A percentile compares a stretch with the other conserved stretches of the same genome.
These are phyloP conservation scores for Westerdykella ornata DNA, from an alignment of 2,329 filamentous ascomycete genomes.

Conservation along the genomic window DNA sequence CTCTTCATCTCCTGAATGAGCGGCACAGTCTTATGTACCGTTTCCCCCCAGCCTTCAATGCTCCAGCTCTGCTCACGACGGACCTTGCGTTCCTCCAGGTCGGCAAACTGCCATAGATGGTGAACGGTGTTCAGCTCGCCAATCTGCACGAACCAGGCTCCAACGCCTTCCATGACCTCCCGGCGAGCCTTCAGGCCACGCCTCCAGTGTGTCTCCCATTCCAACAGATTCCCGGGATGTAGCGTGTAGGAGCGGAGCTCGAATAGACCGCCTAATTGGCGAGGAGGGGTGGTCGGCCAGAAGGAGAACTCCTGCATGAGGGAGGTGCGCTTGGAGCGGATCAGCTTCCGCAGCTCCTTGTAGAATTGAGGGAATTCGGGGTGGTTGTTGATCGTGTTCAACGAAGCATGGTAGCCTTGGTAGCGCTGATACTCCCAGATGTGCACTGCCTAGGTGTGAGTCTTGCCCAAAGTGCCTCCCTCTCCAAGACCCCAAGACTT, in stretches of 20 bases:
- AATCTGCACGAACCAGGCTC: slow-evolving; percentile 98
- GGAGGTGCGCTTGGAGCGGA: slow-evolving; percentile 76
- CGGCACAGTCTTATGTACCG: slow-evolving; percentile 96
- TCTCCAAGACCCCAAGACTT: slow-evolving; percentile 31
- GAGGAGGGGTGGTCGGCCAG: slow-evolving; percentile 92
- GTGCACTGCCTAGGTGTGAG: slow-evolving; percentile 58
- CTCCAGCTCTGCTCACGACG: slow-evolving; percentile 92
- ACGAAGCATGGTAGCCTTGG: slow-evolving; percentile 86
- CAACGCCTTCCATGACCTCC: slow-evolving; percentile 97
- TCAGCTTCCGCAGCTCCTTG: slow-evolving; percentile 73
- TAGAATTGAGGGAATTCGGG: slow-evolving; percentile 82
- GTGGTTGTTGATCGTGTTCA: slow-evolving; percentile 75
- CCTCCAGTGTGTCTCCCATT: slow-evolving; percentile 99
- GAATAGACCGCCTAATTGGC: slow-evolving; percentile 84
- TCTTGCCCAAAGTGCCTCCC: background rate
- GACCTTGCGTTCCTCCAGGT: slow-evolving; percentile 86
- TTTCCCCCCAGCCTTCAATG: slow-evolving; percentile 91
- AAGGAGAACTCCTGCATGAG: slow-evolving; percentile 99
- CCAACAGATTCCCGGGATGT: slow-evolving; percentile 88
- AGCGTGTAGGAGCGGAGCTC: slow-evolving; percentile 95
- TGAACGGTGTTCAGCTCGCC: slow-evolving; percentile 96
- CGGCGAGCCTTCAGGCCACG: slow-evolving; percentile 81
- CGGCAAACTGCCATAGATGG: slow-evolving; percentile 97
- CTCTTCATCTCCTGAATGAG: slow-evolving; percentile 97
- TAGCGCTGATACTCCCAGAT: slow-evolving; percentile 99